Conservation (phyloP, 495 filamentous ascomycete species). For the Aspergillus haitiensis region DNA sequence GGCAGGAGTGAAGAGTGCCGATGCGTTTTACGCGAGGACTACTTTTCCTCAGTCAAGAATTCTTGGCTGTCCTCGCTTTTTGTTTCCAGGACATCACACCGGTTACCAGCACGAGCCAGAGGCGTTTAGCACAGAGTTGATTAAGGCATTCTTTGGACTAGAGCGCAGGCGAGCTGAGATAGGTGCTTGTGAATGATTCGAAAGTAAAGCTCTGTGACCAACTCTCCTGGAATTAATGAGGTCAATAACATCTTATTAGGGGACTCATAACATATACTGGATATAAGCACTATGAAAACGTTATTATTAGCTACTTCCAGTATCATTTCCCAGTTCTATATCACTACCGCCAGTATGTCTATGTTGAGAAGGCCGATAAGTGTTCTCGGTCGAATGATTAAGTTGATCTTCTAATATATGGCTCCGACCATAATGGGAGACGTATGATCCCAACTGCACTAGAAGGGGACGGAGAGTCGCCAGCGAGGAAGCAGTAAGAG, state of each 20-base stretch:
- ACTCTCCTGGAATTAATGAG: neutral
- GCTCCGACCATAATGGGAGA: neutral
- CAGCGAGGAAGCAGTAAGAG: conserved; percentile 1
- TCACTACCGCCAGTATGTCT: neutral
- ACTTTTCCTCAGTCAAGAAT: too few relatives aligned
- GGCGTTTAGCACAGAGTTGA: too few relatives aligned
- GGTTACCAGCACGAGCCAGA: too few relatives aligned
- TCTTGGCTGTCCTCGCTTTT: too few relatives aligned
- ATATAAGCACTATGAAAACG: neutral
- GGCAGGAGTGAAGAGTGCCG: too few relatives aligned
- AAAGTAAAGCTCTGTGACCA: neutral
- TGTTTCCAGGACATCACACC: too few relatives aligned
- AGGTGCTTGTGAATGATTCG: neutral
- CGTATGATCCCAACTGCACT: neutral
- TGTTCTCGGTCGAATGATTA: neutral
- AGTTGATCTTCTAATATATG: neutral
- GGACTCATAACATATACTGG: neutral
- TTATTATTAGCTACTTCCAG: neutral
- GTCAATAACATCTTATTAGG: neutral
- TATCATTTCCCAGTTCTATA: neutral
- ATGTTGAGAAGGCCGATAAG: neutral
- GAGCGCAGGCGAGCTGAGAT: neutral
- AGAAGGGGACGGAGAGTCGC: conserved; percentile 9
- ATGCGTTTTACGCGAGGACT: too few relatives aligned
- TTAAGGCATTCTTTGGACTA: too few relatives aligned